A percentile compares a stretch with the other conserved stretches of the same genome.
These are phyloP conservation scores for Isoetes taiwanensis DNA, from an alignment of 75 land plant species.

Conservation along the genomic window DNA sequence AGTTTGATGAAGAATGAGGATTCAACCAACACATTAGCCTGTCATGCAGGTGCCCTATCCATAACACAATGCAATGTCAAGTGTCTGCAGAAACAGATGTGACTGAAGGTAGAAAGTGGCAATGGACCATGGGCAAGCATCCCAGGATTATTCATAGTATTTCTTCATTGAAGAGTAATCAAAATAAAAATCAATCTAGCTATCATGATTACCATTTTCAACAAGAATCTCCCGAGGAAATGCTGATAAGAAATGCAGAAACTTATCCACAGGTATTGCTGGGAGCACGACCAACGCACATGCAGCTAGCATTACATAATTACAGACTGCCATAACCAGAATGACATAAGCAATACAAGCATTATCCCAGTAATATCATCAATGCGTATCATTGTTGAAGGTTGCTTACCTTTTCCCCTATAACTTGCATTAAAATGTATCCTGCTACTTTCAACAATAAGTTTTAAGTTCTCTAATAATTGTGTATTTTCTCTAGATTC, in stretches of 20 bases:
- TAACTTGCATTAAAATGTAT: constrained; percentile 70
- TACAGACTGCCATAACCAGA: constrained; percentile 37
- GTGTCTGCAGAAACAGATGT: too few species aligned
- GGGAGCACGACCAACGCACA: constrained; percentile 20
- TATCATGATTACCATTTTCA: constrained; percentile 37
- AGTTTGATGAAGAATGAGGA: background rate
- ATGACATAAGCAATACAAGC: background rate
- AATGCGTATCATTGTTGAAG: background rate
- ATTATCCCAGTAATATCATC: background rate
- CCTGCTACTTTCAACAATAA: constrained; percentile 55
- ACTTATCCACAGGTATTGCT: constrained; percentile 33
- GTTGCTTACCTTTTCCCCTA: constrained; percentile 49
- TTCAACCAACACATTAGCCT: constrained; percentile 10
- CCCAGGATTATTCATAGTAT: too few species aligned
- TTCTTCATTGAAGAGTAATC: too few species aligned
- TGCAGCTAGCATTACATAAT: constrained; percentile 48
- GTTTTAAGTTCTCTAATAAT: constrained; percentile 48
- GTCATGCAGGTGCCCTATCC: constrained; percentile 17
- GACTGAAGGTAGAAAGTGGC: too few species aligned
- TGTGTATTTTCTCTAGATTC: constrained; percentile 3
- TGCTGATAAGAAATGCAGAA: constrained; percentile 51
- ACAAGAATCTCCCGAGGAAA: constrained; percentile 67
- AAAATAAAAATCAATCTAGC: too few species aligned
- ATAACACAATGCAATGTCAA: too few species aligned
- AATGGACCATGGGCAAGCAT: too few species aligned